phyloP scores from a whole-genome alignment of 208 protist genomes.

The Acanthamoeba triangularis region DNA sequence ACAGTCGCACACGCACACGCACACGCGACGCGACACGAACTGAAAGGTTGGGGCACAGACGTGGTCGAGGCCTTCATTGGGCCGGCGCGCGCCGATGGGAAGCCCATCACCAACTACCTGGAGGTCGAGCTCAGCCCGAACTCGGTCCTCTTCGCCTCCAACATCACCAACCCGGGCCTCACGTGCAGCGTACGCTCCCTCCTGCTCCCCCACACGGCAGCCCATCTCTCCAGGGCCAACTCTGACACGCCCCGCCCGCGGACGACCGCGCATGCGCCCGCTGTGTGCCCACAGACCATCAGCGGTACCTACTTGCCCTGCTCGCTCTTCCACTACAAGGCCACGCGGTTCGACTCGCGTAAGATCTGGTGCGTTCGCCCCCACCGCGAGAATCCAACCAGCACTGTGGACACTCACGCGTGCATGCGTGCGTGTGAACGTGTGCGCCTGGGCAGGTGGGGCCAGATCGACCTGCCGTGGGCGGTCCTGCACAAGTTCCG shows the following conservation, averaged over 20 bases:
- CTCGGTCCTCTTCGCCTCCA: conserved; percentile 46
- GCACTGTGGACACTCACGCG: neutral
- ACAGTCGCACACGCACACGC: neutral
- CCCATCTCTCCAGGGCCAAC: neutral
- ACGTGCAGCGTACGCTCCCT: neutral
- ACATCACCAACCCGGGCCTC: conserved; percentile 48
- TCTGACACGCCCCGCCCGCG: too few relatives aligned
- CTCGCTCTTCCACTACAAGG: conserved; percentile 36
- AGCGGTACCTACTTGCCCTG: neutral
- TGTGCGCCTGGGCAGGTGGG: neutral
- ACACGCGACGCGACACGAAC: neutral
- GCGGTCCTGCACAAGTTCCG: neutral
- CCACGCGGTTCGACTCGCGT: neutral
- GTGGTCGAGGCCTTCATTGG: conserved; percentile 34
- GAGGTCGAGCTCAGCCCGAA: conserved; percentile 41
- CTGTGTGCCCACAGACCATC: neutral
- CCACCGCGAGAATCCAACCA: neutral
- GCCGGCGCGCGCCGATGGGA: neutral
- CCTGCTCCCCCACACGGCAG: neutral
- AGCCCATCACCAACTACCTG: neutral
- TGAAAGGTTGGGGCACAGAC: neutral
- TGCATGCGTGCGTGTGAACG: neutral
- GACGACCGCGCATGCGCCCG: neutral
- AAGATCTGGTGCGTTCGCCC: neutral
- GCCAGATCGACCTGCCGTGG: conserved; percentile 29